phyloP scores from a whole-genome alignment of 768 basidiomycete genomes.

The Russula virescens region DNA sequence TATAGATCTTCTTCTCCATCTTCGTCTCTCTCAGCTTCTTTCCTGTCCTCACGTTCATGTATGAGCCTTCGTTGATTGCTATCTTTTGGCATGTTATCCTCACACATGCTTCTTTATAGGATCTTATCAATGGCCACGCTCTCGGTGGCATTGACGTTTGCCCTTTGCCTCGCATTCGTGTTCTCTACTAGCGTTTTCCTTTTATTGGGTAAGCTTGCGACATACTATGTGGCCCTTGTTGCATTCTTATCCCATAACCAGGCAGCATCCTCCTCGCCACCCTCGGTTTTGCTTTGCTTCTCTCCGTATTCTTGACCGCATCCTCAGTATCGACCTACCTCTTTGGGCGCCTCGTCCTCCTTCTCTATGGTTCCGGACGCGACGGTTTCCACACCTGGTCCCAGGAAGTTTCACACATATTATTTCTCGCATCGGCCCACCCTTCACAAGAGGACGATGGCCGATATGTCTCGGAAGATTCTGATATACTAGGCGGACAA shows the following conservation, averaged over 20 bases:
- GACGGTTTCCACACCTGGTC: constrained; percentile 14
- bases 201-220: constrained; percentile 4
- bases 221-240: background rate
- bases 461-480: constrained; percentile 6
- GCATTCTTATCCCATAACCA: background rate
- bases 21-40: constrained; percentile 19
- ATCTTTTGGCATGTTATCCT: background rate
- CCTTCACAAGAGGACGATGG: background rate
- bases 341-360: constrained; percentile 9
- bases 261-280: constrained; percentile 14
- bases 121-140: constrained; percentile 9
- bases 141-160: constrained; percentile 7
- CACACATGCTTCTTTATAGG: background rate
- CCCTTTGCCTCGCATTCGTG: constrained; percentile 15
- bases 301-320: constrained; percentile 18
- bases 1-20: constrained; percentile 11
- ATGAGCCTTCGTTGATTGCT: background rate
- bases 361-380: constrained; percentile 9
- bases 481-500: background rate
- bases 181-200: constrained; percentile 17
- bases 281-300: constrained; percentile 15
- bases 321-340: constrained; percentile 9
- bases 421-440: background rate
- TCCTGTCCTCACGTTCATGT: constrained; percentile 23
- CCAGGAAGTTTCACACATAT: constrained; percentile 7